Evolutionary conservation across 129 eudicot genomes (phyloP).

Genomic region (Saposhnikovia divaricata): DNA sequence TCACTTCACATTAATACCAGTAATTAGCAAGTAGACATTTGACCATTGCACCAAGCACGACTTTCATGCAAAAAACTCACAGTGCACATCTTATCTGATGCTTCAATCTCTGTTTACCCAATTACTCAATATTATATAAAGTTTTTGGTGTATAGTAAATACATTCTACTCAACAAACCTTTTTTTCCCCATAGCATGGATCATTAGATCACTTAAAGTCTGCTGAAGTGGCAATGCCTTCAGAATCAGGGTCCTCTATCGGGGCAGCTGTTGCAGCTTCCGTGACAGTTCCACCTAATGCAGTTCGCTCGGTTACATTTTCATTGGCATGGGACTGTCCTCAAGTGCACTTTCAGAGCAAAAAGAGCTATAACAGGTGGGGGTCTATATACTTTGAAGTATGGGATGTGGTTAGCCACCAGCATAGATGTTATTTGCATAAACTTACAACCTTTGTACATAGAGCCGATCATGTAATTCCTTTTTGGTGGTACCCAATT

Average conservation of each 20-base stretch:
- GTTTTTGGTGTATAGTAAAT: not conserved
- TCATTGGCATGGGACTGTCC: constrained; percentile 95
- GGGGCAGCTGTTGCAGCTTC: constrained; percentile 98
- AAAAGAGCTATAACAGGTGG: constrained; percentile 79
- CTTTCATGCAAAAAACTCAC: not conserved
- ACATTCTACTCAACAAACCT: not conserved
- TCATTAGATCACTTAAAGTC: constrained; percentile 64
- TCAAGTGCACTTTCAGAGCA: constrained; percentile 52
- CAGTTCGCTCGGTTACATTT: constrained; percentile 57
- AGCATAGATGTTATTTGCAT: not conserved
- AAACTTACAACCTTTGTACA: not conserved
- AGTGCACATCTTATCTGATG: not conserved
- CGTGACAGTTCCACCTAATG: constrained; percentile 51
- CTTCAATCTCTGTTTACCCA: not conserved
- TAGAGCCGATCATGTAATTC: not conserved
- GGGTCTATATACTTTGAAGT: constrained; percentile 9
- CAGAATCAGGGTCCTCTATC: constrained; percentile 57
- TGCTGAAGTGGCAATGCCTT: constrained; percentile 53
- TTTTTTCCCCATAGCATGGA: constrained; percentile 49
- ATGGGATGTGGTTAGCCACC: not conserved
- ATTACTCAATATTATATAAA: not conserved
- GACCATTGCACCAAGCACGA: not conserved
- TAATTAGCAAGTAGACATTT: not conserved
- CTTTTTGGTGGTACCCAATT: not conserved
- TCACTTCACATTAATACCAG: not conserved